A percentile compares a stretch with the other conserved stretches of the same genome.
Evolutionary conservation across 2,329 filamentous ascomycete genomes (phyloP).

Genomic region (Diplodia scrobiculata): DNA sequence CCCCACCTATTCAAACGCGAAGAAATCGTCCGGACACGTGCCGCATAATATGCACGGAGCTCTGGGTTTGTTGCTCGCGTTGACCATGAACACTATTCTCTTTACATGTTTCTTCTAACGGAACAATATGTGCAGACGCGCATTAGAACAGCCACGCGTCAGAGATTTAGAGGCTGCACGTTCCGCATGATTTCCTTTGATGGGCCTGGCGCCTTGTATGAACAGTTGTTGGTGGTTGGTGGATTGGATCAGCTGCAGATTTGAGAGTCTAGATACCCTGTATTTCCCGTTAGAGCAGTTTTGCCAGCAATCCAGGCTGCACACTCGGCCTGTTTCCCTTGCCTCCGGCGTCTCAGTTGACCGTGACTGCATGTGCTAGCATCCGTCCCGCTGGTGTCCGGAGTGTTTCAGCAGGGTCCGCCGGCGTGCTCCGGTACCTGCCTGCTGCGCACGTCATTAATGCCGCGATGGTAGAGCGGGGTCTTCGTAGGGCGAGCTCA

Average conservation of each 20-base stretch:
- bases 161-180: background rate
- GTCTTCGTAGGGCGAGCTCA: background rate
- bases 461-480: slow-evolving; percentile 1
- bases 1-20: slow-evolving; percentile 38
- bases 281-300: slow-evolving; percentile 19
- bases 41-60: slow-evolving; percentile 11
- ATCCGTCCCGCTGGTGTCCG: background rate
- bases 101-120: slow-evolving; percentile 23
- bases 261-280: slow-evolving; percentile 17
- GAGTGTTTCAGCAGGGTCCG: background rate
- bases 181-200: background rate
- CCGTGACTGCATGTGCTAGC: background rate
- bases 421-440: background rate
- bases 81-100: slow-evolving; percentile 21
- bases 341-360: background rate
- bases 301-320: background rate
- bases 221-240: slow-evolving; percentile 15
- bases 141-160: background rate
- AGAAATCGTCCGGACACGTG: slow-evolving; percentile 33
- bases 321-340: background rate
- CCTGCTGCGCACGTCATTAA: slow-evolving; percentile 1
- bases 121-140: background rate
- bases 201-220: slow-evolving; percentile 17
- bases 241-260: slow-evolving; percentile 15
- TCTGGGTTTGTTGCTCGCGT: slow-evolving; percentile 28